These are phyloP conservation scores for Suillus spraguei DNA, from an alignment of 768 basidiomycete species.

Conservation along the genomic window DNA sequence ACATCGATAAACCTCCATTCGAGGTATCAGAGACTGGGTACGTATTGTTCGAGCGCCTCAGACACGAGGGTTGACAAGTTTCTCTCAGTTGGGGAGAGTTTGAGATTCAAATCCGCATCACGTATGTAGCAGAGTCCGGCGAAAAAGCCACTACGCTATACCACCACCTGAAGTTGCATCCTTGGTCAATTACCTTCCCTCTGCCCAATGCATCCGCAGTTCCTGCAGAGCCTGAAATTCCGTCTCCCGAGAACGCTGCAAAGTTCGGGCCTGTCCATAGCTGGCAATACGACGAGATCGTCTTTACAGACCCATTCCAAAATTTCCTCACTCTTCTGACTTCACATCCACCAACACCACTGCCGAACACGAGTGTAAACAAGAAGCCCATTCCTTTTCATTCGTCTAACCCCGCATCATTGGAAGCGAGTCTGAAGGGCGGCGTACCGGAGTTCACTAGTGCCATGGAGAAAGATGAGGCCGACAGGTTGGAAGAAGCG, in stretches of 20 bases:
- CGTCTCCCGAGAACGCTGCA: constrained; percentile 65
- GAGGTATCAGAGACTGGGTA: constrained; percentile 96
- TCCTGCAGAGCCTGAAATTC: constrained; percentile 61
- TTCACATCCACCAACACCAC: constrained; percentile 78
- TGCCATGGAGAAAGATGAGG: constrained; percentile 88
- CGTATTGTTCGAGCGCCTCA: constrained; percentile 18
- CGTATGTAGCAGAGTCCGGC: constrained; percentile 84
- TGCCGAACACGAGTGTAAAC: constrained; percentile 51
- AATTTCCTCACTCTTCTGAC: constrained; percentile 82
- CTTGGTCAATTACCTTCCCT: constrained; percentile 61
- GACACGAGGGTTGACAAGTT: not conserved
- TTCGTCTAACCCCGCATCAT: constrained; percentile 54
- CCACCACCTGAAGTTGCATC: constrained; percentile 95
- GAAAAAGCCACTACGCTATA: constrained; percentile 89
- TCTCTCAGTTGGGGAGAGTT: constrained; percentile 92
- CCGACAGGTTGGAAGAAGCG: constrained; percentile 76
- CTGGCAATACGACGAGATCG: constrained; percentile 99
- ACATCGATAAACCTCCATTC: constrained; percentile 91
- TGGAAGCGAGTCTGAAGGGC: constrained; percentile 64
- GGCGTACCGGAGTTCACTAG: constrained; percentile 83
- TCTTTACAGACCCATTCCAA: constrained; percentile 92
- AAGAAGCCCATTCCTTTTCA: constrained; percentile 76
- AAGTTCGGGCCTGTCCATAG: constrained; percentile 84
- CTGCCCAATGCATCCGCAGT: constrained; percentile 14
- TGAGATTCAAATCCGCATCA: constrained; percentile 90